These are phyloP conservation scores for Lentinula edodes DNA, from an alignment of 768 basidiomycete species.

Conservation along the genomic window DNA sequence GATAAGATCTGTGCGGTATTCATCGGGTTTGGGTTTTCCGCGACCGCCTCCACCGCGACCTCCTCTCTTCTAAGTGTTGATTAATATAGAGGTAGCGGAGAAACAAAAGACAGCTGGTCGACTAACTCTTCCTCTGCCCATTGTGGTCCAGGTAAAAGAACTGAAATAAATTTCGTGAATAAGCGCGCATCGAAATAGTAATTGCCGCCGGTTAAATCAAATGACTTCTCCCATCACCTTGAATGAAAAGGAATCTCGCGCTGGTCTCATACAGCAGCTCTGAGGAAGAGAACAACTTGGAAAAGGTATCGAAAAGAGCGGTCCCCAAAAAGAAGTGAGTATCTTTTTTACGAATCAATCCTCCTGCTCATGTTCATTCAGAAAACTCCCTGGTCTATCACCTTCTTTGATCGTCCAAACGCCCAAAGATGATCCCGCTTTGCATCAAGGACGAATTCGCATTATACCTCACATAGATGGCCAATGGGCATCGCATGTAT, in stretches of 20 bases:
- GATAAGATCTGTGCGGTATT: slow-evolving; percentile 45
- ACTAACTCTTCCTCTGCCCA: slow-evolving; percentile 4
- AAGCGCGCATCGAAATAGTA: not conserved
- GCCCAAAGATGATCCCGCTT: slow-evolving; percentile 67
- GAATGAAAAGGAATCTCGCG: slow-evolving; percentile 31
- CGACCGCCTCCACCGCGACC: slow-evolving; percentile 3
- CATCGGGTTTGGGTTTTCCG: slow-evolving; percentile 18
- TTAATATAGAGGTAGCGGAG: not conserved
- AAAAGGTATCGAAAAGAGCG: slow-evolving; percentile 11
- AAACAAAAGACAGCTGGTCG: not conserved
- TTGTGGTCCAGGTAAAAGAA: not conserved
- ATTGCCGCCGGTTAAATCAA: not conserved
- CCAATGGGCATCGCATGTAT: slow-evolving; percentile 79
- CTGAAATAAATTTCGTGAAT: not conserved
- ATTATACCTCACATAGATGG: slow-evolving; percentile 79
- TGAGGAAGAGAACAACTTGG: slow-evolving; percentile 31
- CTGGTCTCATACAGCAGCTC: slow-evolving; percentile 51
- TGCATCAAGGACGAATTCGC: slow-evolving; percentile 82
- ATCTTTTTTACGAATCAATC: not conserved
- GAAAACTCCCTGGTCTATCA: slow-evolving; percentile 61
- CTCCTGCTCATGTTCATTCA: slow-evolving; percentile 17
- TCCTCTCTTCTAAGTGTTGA: not conserved
- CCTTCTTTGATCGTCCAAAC: slow-evolving; percentile 36
- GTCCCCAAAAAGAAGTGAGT: slow-evolving; percentile 33
- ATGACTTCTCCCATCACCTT: not conserved